Conservation (phyloP, 1,284 basidiomycete species). For the Peniophora sp. region DNA sequence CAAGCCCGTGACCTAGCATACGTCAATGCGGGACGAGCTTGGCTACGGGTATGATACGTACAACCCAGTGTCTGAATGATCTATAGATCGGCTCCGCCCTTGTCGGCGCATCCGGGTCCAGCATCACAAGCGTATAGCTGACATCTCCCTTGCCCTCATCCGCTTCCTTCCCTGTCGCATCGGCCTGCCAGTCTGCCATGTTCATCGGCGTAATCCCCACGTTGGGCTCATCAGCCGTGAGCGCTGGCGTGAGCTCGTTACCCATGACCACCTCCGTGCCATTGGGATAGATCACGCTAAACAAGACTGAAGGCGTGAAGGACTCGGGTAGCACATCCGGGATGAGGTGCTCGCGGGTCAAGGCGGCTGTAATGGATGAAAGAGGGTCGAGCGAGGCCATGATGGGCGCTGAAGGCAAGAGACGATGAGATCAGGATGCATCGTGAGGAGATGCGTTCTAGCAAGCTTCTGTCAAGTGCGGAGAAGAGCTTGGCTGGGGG, state of each 20-base stretch:
- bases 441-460: too few relatives aligned
- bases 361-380: constrained; percentile 27
- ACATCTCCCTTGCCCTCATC: constrained; percentile 21
- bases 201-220: constrained; percentile 42
- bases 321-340: constrained; percentile 45
- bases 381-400: constrained; percentile 27
- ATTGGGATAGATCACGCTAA: constrained; percentile 44
- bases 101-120: constrained; percentile 64
- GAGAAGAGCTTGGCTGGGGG: too few relatives aligned
- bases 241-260: constrained; percentile 36
- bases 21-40: not conserved
- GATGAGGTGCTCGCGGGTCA: constrained; percentile 39
- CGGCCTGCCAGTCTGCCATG: constrained; percentile 23
- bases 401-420: not conserved
- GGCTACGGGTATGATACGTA: constrained; percentile 23
- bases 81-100: constrained; percentile 43
- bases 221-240: constrained; percentile 44
- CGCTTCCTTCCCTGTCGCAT: constrained; percentile 7
- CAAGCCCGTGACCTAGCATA: constrained; percentile 44
- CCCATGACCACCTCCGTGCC: constrained; percentile 43
- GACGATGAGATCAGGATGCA: not conserved
- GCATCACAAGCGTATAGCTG: constrained; percentile 56
- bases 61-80: constrained; percentile 62
- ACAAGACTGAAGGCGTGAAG: constrained; percentile 43
- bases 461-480: too few relatives aligned